These are phyloP conservation scores for Candida ulmi DNA, from an alignment of 805 yeast species.

Conservation along the genomic window DNA sequence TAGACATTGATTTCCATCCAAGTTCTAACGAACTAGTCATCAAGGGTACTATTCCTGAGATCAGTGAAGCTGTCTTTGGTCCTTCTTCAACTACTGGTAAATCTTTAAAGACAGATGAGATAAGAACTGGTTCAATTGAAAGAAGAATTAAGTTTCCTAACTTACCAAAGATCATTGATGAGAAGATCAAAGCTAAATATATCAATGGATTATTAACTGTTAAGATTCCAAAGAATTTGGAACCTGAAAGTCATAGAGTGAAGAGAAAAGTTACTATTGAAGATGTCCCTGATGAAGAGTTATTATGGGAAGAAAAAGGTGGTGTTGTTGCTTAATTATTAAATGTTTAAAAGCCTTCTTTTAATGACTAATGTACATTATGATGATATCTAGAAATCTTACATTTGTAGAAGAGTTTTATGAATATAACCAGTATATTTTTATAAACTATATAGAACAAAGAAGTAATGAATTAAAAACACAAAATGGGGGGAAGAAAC, in stretches of 20 bases:
- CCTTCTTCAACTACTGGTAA: constrained; percentile 32
- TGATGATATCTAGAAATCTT: too few species aligned
- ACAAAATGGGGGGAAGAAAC: too few species aligned
- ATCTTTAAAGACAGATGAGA: constrained; percentile 42
- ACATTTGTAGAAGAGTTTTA: too few species aligned
- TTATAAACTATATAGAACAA: too few species aligned
- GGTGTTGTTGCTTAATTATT: constrained; percentile 6
- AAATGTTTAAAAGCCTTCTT: too few species aligned
- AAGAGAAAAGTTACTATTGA: constrained; percentile 41
- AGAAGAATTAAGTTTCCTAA: constrained; percentile 52
- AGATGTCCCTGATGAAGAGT: constrained; percentile 44
- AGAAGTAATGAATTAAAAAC: too few species aligned
- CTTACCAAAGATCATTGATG: constrained; percentile 47
- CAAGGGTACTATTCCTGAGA: constrained; percentile 36
- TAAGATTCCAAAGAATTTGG: constrained; percentile 40
- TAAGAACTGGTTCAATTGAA: constrained; percentile 52
- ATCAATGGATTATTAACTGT: constrained; percentile 50
- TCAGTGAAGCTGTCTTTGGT: constrained; percentile 3
- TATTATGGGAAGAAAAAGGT: constrained; percentile 31
- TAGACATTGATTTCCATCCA: constrained; percentile 56
- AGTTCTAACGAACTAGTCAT: constrained; percentile 47
- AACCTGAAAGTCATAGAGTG: constrained; percentile 27
- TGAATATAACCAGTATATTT: background rate
- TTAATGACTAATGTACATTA: too few species aligned
- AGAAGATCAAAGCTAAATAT: constrained; percentile 47